Evolutionary conservation across 2,329 filamentous ascomycete species (phyloP).

Genomic region (Xylariaceae sp.): DNA sequence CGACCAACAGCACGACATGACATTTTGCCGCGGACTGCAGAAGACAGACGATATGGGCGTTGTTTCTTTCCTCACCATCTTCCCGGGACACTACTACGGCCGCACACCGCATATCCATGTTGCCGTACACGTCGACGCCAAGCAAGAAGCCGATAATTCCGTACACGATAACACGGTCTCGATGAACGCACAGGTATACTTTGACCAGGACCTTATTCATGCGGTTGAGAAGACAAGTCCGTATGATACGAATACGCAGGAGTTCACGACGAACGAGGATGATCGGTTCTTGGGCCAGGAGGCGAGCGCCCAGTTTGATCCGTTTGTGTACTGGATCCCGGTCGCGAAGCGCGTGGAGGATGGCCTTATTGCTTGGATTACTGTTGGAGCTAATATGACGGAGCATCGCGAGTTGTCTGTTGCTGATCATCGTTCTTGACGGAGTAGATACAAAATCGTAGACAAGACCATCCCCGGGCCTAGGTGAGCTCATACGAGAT

Average conservation of each 20-base stretch:
- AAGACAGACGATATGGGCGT: slow-evolving; percentile 7
- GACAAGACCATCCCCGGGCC: too few relatives aligned
- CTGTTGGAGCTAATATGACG: slow-evolving; percentile 3
- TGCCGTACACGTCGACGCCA: slow-evolving; percentile 3
- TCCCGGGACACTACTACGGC: slow-evolving; percentile 12
- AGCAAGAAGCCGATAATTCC: not conserved
- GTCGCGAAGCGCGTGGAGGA: slow-evolving; percentile 1
- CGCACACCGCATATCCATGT: slow-evolving; percentile 13
- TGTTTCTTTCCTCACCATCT: slow-evolving; percentile 10
- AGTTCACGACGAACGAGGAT: slow-evolving; percentile 5
- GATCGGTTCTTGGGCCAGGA: slow-evolving; percentile 1
- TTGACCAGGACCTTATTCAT: slow-evolving; percentile 7
- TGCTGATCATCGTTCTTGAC: slow-evolving; percentile 1
- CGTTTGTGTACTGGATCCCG: slow-evolving; percentile 5
- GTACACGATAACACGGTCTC: not conserved
- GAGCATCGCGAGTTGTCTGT: not conserved
- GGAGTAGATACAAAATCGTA: too few relatives aligned
- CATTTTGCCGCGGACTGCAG: slow-evolving; percentile 13
- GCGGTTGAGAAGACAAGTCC: not conserved
- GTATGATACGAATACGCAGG: slow-evolving; percentile 8
- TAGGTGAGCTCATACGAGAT: too few relatives aligned
- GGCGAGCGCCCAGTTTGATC: slow-evolving; percentile 2
- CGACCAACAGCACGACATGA: not conserved
- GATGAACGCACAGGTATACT: slow-evolving; percentile 10
- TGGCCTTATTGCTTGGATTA: slow-evolving; percentile 12